Percentiles rank a stretch among this genome's conserved stretches.
phyloP scores from a whole-genome alignment of 2,329 filamentous ascomycete genomes.

The Colletotrichum echinochloae region DNA sequence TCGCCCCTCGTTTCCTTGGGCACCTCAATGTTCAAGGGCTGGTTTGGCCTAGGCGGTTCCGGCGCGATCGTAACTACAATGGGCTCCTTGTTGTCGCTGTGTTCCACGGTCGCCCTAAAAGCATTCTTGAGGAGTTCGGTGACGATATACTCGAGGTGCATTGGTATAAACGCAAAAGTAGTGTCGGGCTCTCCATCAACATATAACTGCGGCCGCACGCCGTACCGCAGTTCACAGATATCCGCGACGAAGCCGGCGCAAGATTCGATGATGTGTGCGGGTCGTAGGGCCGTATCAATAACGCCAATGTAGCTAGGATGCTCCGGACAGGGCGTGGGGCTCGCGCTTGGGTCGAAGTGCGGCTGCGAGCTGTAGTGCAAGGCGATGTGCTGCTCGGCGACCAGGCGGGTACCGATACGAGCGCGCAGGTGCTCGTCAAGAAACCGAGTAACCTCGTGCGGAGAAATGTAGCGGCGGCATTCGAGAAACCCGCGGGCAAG shows the following conservation, averaged over 20 bases:
- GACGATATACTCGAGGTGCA: constrained; percentile 97
- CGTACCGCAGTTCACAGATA: constrained; percentile 96
- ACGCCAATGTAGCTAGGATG: constrained; percentile 86
- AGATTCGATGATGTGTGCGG: constrained; percentile 82
- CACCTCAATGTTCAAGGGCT: constrained; percentile 50
- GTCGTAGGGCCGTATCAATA: constrained; percentile 90
- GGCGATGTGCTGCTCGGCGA: constrained; percentile 97
- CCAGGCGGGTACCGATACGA: constrained; percentile 91
- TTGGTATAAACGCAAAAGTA: constrained; percentile 93
- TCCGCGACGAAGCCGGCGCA: constrained; percentile 94
- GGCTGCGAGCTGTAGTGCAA: constrained; percentile 80
- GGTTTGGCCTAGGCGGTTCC: constrained; percentile 59
- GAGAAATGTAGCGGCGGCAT: constrained; percentile 88
- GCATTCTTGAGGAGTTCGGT: constrained; percentile 97
- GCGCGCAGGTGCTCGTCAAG: constrained; percentile 94
- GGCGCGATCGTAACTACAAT: constrained; percentile 93
- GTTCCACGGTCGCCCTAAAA: constrained; percentile 92
- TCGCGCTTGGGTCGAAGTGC: constrained; percentile 69
- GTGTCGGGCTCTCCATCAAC: constrained; percentile 89
- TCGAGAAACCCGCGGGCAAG: constrained; percentile 94
- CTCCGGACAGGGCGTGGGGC: constrained; percentile 63
- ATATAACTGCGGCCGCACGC: constrained; percentile 81
- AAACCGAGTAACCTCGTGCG: constrained; percentile 87
- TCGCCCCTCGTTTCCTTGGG: constrained; percentile 54
- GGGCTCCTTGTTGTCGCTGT: constrained; percentile 80